Evolutionary conservation across 768 basidiomycete species (phyloP), one percentile per base, ranked within the genome.

Genomic region (Xanthoconium purpureum): DNA sequence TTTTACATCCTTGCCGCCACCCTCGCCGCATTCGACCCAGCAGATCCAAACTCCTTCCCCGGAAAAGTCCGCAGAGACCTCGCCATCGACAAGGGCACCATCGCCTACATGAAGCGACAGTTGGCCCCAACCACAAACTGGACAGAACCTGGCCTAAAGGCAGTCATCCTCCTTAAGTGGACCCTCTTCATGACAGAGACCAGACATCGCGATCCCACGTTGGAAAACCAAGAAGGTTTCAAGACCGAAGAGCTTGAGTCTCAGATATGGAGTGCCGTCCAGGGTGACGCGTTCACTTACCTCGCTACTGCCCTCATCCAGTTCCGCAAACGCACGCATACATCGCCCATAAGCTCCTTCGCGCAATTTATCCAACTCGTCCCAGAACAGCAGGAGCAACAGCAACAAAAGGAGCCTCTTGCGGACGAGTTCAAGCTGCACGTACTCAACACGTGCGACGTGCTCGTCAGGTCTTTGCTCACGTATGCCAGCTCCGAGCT

Each of bases 101-200:
- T 88, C 45, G 59, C 77, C 0, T 84, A 77, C 55, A 85, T 91
- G 86, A 82, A 76, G 18, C 81, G 74, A 52, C 82, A 82, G 57
- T 72, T 89, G 8, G 74, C 78, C 14, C 65, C 79, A 10, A 62
- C 77, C 3, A 72, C 80, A 3, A 72, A 78, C 15, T 94, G 91
- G 91, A 86, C 79, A 52, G 85, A 88, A 18, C 73, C 78, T 2
- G 84, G 84, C 2, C 72, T 96, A 15, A 89, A 87, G 64, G 86
- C 91, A 0, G 78, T 81, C 2, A 65, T 94, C 6, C 72, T 88
- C n/a, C 78, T 97, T 38, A 91, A 91, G 66, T 95, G 92, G 91
- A 88, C 92, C 0, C 77, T 95, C 55, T 91, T 92, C 70, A 75
- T 93, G 61, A 86, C 91, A 2, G 86, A 91, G 59, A 80, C 84